Conservation (phyloP, 192 early-diverging fungal species). For the Podila minutissima region DNA sequence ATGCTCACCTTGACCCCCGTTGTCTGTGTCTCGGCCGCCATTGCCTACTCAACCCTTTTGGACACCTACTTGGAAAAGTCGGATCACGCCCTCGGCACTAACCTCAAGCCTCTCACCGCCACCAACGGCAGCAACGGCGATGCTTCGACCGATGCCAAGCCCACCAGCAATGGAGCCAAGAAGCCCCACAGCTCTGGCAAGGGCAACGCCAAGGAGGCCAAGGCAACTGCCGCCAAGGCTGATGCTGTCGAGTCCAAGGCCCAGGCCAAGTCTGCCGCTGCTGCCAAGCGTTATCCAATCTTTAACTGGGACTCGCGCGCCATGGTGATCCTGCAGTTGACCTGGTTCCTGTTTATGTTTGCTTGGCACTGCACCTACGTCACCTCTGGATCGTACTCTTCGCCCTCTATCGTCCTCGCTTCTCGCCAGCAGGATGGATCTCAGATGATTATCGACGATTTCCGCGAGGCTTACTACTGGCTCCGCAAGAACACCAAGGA, state of each 20-base stretch:
- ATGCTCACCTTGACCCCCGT: slow-evolving; percentile 98
- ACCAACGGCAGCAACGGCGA: slow-evolving; percentile 7
- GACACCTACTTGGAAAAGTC: slow-evolving; percentile 81
- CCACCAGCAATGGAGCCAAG: slow-evolving; percentile 12
- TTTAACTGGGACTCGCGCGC: slow-evolving; percentile 60
- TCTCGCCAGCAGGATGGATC: slow-evolving; percentile 89
- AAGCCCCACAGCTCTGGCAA: not conserved
- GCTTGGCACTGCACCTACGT: slow-evolving; percentile 99
- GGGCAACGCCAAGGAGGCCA: not conserved
- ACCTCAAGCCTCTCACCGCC: slow-evolving; percentile 3
- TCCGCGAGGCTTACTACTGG: slow-evolving; percentile 99
- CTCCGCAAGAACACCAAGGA: slow-evolving; percentile 94
- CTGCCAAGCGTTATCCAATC: slow-evolving; percentile 51
- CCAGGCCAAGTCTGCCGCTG: slow-evolving; percentile 9
- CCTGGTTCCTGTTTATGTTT: slow-evolving; percentile 85
- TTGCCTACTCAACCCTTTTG: slow-evolving; percentile 88
- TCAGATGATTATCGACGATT: slow-evolving; percentile 98
- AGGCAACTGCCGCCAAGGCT: slow-evolving; percentile 13
- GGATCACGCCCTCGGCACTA: slow-evolving; percentile 26
- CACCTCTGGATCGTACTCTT: slow-evolving; percentile 97
- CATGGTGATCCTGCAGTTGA: slow-evolving; percentile 70
- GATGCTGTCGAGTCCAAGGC: slow-evolving; percentile 40
- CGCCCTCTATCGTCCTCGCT: slow-evolving; percentile 97
- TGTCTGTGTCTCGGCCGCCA: slow-evolving; percentile 93
- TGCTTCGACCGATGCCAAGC: slow-evolving; percentile 4